phyloP scores from a whole-genome alignment of 768 basidiomycete species.

The Mycena capillaripes region DNA sequence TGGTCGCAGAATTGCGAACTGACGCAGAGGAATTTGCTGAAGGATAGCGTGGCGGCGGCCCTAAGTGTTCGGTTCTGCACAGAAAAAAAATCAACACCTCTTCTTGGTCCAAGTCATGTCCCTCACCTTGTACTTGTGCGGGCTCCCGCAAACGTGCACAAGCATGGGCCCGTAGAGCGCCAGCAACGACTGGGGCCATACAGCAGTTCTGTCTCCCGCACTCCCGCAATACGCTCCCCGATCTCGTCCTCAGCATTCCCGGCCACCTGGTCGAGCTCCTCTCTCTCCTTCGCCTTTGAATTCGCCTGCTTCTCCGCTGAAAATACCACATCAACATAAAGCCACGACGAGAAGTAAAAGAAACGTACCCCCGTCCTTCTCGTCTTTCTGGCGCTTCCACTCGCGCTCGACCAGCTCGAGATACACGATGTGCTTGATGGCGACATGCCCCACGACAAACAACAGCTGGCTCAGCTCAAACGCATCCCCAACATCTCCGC shows the following conservation, averaged over 20 bases:
- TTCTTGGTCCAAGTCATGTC: neutral
- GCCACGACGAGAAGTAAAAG: constrained; percentile 37
- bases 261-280: constrained; percentile 97
- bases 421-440: constrained; percentile 97
- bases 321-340: neutral
- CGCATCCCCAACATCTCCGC: constrained; percentile 79
- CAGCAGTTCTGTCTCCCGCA: constrained; percentile 90
- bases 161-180: constrained; percentile 92
- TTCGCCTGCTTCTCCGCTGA: constrained; percentile 73
- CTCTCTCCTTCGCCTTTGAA: constrained; percentile 71
- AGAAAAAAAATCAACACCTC: constrained; percentile 8
- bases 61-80: constrained; percentile 86
- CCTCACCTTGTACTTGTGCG: constrained; percentile 89
- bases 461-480: constrained; percentile 95
- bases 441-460: constrained; percentile 96
- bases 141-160: constrained; percentile 91
- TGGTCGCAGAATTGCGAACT: constrained; percentile 95
- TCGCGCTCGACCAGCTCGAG: constrained; percentile 96
- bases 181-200: constrained; percentile 85
- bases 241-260: constrained; percentile 99
- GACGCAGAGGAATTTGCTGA: constrained; percentile 97
- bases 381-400: constrained; percentile 96
- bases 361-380: constrained; percentile 79
- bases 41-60: constrained; percentile 87
- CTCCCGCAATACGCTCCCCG: constrained; percentile 87